A percentile compares a stretch with the other conserved stretches of the same genome.
Evolutionary conservation across 1,284 basidiomycete genomes (phyloP).

Genomic region (Vanrija pseudolonga): DNA sequence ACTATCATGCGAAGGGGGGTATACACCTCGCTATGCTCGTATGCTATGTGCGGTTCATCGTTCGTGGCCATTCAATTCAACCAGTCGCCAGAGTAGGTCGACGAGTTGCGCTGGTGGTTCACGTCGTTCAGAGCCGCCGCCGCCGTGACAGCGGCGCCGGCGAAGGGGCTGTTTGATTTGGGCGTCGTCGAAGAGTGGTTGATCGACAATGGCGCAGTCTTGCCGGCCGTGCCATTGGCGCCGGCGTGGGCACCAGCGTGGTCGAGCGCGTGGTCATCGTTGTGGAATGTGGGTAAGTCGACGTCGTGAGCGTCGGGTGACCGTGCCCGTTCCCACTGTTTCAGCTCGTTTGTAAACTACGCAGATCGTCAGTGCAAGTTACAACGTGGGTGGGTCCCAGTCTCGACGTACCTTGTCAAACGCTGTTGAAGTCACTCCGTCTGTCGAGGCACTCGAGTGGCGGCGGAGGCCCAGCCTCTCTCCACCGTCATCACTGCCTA

Average conservation of each 20-base stretch:
- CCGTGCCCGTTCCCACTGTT: constrained; percentile 45
- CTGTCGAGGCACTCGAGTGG: constrained; percentile 21
- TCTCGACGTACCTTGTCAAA: constrained; percentile 43
- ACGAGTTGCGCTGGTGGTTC: constrained; percentile 1
- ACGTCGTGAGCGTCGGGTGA: constrained; percentile 22
- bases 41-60: no score
- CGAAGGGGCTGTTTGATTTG: no score
- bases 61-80: no score
- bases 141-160: background rate
- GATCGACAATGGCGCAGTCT: background rate
- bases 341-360: constrained; percentile 45
- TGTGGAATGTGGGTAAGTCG: background rate
- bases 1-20: background rate
- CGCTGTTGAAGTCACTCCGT: constrained; percentile 37
- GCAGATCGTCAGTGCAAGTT: background rate
- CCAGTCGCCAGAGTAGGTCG: constrained; percentile 12
- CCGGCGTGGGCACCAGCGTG: background rate
- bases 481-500: constrained; percentile 29
- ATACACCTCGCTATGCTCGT: no score
- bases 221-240: background rate
- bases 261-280: background rate
- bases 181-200: background rate
- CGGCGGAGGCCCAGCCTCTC: constrained; percentile 16
- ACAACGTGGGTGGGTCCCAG: background rate
- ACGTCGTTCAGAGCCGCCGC: background rate